Base-by-base conservation (phyloP, 176 grass and related monocot species). In the Echinochloa phyllopogon region DNA sequence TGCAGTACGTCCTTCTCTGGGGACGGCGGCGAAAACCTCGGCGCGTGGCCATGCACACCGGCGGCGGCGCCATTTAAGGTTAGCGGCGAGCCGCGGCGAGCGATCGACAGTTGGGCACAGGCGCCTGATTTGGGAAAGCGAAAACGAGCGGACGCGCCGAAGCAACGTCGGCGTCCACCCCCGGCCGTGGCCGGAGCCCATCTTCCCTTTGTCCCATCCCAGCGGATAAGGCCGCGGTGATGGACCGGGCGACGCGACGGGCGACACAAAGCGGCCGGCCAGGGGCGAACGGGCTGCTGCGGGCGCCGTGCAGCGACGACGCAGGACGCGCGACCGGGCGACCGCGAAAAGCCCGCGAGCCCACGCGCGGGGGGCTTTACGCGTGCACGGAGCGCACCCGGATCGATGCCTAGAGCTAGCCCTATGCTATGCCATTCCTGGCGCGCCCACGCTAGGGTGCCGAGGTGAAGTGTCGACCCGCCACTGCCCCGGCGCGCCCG, bases 251-350 rank as follows among this genome's bases (percentile, higher is more conserved):
- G 50, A 53, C 18, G 52, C 38, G 76, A 79, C 76, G 23, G 25
- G 65, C 40, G 86, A 88, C 74, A 80, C 40, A 85, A 89, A 75
- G 87, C 87, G 27, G 20, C 39, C 56, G 27, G 43, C 20, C 63
- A 33, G 29, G 29, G 29, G 29, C 29, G 29, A 33, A 33, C 29
- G 29, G 29, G 29, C 29, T 33, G 29, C 29, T 21, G 39, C 21
- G 11, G 40, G 66, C 12, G 38, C 39, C 13, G 40, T 29, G 69
- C 24, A 7, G 69, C 21, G 39, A 0, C 2, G 65, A 11, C 18
- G 39, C 17, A 17, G 65, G 16, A 41, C 6, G 24, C 20, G 38
- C n/a, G 20, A 39, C 62, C 37, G n/a, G n/a, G n/a, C n/a, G n/a
- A n/a, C n/a, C n/a, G n/a, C n/a, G 13, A 21, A 83, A 55, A 65